Percentiles rank a stretch among this genome's conserved stretches.
Conservation (phyloP, 2,329 filamentous ascomycete genomes). For the Aspergillus quadricinctus region DNA sequence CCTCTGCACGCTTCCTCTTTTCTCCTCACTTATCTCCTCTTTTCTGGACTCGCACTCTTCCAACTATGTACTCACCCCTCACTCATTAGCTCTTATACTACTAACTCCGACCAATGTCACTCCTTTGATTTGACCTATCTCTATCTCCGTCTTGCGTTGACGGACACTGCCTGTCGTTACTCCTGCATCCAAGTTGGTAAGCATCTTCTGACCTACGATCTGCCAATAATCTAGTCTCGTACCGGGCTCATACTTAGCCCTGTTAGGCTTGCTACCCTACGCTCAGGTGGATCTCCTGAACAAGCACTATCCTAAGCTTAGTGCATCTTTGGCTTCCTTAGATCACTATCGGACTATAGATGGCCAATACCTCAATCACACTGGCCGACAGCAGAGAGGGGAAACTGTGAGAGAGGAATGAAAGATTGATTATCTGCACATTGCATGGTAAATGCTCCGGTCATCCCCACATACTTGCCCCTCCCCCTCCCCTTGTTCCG, state of each 20-base stretch:
- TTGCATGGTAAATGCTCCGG: neutral
- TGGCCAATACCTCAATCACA: neutral
- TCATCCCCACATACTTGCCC: neutral
- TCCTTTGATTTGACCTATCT: neutral
- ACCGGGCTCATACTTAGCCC: neutral
- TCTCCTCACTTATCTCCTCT: neutral
- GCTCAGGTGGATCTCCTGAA: constrained; percentile 1
- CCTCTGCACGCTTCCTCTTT: neutral
- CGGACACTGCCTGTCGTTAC: neutral
- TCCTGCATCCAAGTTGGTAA: neutral
- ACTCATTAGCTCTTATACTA: neutral
- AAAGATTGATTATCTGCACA: neutral
- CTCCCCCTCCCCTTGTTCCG: constrained; percentile 2
- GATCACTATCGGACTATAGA: neutral
- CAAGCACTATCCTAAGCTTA: neutral
- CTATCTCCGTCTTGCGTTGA: neutral
- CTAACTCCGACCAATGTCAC: neutral
- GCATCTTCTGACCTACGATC: neutral
- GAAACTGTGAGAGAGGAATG: neutral
- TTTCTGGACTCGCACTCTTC: neutral
- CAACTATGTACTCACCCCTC: neutral
- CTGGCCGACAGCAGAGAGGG: neutral
- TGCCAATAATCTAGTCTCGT: neutral
- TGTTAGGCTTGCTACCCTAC: neutral
- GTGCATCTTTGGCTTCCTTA: neutral